Conservation (phyloP, 768 basidiomycete species). For the Macrolepiota fuliginosa region DNA sequence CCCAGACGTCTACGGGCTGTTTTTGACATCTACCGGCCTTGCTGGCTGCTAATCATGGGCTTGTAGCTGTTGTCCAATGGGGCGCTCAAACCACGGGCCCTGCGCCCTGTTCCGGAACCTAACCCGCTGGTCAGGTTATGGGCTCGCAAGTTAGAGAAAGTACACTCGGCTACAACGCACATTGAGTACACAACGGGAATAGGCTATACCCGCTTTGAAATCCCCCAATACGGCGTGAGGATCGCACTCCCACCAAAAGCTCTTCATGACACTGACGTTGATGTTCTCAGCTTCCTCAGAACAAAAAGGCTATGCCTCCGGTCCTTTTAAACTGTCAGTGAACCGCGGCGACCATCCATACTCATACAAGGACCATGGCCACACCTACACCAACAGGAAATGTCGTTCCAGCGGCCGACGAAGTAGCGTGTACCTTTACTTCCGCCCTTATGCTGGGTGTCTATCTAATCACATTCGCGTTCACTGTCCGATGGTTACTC, state of each 20-base stretch:
- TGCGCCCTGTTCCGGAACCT: no score
- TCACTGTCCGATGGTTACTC: constrained; percentile 5
- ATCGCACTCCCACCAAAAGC: background rate
- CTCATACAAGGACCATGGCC: background rate
- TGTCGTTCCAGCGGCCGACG: background rate
- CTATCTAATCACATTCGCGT: background rate
- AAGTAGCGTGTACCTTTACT: background rate
- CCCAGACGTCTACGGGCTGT: no score
- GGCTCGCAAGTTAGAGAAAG: no score
- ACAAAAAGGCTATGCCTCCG: background rate
- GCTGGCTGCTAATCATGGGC: no score
- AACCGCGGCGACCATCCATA: background rate
- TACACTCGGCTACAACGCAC: no score
- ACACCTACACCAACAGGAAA: background rate
- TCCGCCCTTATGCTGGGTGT: background rate
- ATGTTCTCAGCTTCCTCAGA: background rate
- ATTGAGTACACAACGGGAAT: no score
- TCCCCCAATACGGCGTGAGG: background rate
- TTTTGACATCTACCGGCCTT: no score
- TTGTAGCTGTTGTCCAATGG: no score
- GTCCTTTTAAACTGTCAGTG: background rate
- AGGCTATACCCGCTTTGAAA: background rate
- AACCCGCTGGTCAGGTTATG: no score
- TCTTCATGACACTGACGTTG: constrained; percentile 2
- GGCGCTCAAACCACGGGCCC: no score